Conservation (phyloP, 495 filamentous ascomycete species). For the Aspergillus nidulans region DNA sequence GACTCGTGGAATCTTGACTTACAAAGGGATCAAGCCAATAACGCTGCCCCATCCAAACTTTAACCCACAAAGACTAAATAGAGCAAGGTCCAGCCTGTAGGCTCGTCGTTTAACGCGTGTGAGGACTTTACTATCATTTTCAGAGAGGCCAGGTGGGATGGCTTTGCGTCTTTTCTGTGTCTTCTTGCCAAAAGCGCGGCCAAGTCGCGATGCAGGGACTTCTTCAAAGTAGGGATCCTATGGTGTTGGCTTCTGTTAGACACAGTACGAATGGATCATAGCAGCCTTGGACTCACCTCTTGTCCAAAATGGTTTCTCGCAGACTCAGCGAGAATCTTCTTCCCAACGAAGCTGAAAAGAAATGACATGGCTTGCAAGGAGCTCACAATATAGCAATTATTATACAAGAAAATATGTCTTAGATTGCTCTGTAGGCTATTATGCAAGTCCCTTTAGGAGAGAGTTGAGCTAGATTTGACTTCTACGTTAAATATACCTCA, state of each 20-base stretch:
- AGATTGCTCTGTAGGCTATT: no score
- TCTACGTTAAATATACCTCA: neutral
- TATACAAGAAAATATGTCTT: neutral
- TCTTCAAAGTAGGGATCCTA: slow-evolving; percentile 72
- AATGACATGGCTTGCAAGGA: slow-evolving; percentile 42
- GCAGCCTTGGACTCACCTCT: slow-evolving; percentile 44
- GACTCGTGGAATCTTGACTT: slow-evolving; percentile 30
- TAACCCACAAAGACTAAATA: slow-evolving; percentile 71
- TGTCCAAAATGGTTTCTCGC: slow-evolving; percentile 63
- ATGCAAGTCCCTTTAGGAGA: no score
- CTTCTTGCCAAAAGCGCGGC: slow-evolving; percentile 53
- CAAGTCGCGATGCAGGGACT: slow-evolving; percentile 64
- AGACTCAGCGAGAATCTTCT: slow-evolving; percentile 63
- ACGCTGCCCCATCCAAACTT: slow-evolving; percentile 79
- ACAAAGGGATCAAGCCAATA: slow-evolving; percentile 76
- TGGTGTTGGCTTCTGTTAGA: neutral
- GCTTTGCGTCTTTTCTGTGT: slow-evolving; percentile 66
- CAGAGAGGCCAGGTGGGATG: slow-evolving; percentile 65
- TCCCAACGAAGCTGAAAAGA: slow-evolving; percentile 54
- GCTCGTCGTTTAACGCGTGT: slow-evolving; percentile 75
- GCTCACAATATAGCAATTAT: neutral
- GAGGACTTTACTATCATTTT: slow-evolving; percentile 74
- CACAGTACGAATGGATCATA: neutral
- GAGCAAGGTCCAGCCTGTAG: slow-evolving; percentile 73
- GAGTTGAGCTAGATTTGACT: neutral